A percentile compares a stretch with the other conserved stretches of the same genome.
These are phyloP conservation scores for Castanea crenata DNA, from an alignment of 306 rosid genomes.

Conservation along the genomic window DNA sequence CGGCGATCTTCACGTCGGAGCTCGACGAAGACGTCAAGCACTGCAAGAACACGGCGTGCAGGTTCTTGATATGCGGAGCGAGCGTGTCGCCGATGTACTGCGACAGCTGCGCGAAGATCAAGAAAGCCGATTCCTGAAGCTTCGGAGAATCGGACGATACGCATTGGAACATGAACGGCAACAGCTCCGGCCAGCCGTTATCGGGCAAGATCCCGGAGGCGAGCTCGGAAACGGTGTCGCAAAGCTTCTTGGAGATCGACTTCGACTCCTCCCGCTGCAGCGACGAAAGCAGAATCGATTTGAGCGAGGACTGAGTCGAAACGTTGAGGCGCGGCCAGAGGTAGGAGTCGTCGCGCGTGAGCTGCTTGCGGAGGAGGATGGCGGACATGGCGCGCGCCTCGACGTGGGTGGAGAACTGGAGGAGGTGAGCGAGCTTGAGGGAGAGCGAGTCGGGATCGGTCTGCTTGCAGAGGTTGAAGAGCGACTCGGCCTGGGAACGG, in stretches of 20 bases:
- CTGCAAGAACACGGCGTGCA: constrained; percentile 78
- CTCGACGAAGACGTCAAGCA: constrained; percentile 46
- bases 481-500: constrained; percentile 79
- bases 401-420: constrained; percentile 59
- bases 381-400: constrained; percentile 98
- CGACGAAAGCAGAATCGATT: constrained; percentile 68
- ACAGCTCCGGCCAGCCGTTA: constrained; percentile 81
- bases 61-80: constrained; percentile 71
- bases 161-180: constrained; percentile 90
- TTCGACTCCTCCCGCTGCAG: constrained; percentile 71
- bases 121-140: constrained; percentile 80
- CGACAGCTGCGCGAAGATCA: constrained; percentile 87
- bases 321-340: constrained; percentile 81
- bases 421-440: constrained; percentile 81
- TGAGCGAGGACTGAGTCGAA: constrained; percentile 62
- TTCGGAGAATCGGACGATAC: constrained; percentile 78
- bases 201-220: constrained; percentile 89
- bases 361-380: constrained; percentile 90
- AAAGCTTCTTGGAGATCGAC: constrained; percentile 77
- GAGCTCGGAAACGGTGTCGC: constrained; percentile 94
- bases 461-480: constrained; percentile 93
- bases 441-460: constrained; percentile 81
- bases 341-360: constrained; percentile 85
- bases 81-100: constrained; percentile 87
- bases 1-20: constrained; percentile 80